Base-by-base conservation (phyloP, 257 asterid genomes). In the Nicotiana obtusifolia region DNA sequence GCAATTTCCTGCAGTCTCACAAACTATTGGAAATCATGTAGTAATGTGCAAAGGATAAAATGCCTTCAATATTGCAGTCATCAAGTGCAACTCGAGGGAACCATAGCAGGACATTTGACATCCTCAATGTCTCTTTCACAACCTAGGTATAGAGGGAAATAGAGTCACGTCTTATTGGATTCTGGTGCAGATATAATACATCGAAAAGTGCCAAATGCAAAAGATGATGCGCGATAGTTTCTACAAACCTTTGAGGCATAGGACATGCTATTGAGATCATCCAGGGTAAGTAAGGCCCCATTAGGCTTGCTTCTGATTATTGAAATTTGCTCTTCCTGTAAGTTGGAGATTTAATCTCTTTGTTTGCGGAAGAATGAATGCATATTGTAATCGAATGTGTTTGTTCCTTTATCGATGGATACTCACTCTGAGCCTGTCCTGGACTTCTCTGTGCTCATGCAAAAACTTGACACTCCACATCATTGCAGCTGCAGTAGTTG, bases 401-500 rank as follows among this genome's bases (percentile, higher is more conserved):
- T 47, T 24, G 16, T 47, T 10, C 56, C 15, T 52, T 1, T 20
- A 33, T 17, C 62, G 33, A 33, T 56, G 24, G 28, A 26, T 7
- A 37, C 84, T 82, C 30, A 90, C 95, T 83, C 93, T 82, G 47
- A 91, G 93, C 53, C 14, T 86, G 2, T 90, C 80, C 54, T 90
- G 95, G 10, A 76, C 87, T 14, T 77, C 83, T 80, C 3, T 78
- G 79, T 90, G 84, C 11, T 89, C 93, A 82, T 83, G 84, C 81
- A 91, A 83, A 82, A 87, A 86, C 86, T 91, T 90, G 84, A 90
- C 92, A 81, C 87, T 78, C 95, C 95, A 91, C 95, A 91, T 91
- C 83, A 91, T 89, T 67, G 93, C 95, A 47, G 95, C 87, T 53
- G 92, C 89, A 20, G 91, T 90, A 20, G 95, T 89, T 68, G 88